phyloP scores from a whole-genome alignment of 2,329 filamentous ascomycete genomes.

The Sporothrix globosa region DNA sequence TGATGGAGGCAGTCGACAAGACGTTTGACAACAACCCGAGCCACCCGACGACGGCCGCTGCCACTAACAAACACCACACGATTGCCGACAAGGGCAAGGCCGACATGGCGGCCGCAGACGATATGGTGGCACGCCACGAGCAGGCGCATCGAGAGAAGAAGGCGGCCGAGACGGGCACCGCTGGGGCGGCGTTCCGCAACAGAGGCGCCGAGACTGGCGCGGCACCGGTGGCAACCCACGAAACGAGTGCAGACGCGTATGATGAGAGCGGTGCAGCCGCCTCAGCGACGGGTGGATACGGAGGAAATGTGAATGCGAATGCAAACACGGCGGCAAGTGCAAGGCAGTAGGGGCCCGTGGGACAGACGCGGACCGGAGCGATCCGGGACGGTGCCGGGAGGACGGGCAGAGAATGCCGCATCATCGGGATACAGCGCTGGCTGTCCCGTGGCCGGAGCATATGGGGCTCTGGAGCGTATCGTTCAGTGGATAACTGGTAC shows the following conservation, averaged over 20 bases:
- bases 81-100: background rate
- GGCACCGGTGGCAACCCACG: slow-evolving; percentile 12
- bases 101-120: background rate
- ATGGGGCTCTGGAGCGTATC: no score
- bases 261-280: background rate
- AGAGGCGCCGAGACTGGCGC: background rate
- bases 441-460: background rate
- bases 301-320: background rate
- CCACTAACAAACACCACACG: background rate
- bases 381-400: background rate
- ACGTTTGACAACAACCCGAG: slow-evolving; percentile 14
- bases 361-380: background rate
- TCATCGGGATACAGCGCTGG: no score
- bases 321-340: background rate
- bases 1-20: slow-evolving; percentile 10
- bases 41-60: slow-evolving; percentile 2
- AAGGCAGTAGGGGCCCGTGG: background rate
- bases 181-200: background rate
- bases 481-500: no score
- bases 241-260: background rate
- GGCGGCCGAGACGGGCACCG: background rate
- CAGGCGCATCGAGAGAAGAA: slow-evolving; percentile 3
- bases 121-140: slow-evolving; percentile 3
- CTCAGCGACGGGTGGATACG: background rate
- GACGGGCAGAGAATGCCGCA: background rate